Percentiles rank a stretch among this genome's conserved stretches.
phyloP scores from a whole-genome alignment of 352 stramenopile genomes.

The Phytophthora pinifolia region DNA sequence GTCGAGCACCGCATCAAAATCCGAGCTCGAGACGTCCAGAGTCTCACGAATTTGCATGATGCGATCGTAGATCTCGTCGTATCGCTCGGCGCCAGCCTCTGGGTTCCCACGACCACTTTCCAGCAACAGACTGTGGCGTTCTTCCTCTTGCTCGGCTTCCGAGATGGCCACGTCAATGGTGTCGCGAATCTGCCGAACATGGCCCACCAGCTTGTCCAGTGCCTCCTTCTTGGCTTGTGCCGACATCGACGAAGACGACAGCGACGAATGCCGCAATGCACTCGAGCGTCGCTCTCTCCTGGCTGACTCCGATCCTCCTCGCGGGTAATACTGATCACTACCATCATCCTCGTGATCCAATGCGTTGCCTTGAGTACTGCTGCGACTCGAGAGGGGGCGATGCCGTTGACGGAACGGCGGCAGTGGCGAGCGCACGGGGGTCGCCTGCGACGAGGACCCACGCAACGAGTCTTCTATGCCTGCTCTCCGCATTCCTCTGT shows the following conservation, averaged over 20 bases:
- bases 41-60: slow-evolving; percentile 55
- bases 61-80: slow-evolving; percentile 49
- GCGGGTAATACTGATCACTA: slow-evolving; percentile 10
- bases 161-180: slow-evolving; percentile 69
- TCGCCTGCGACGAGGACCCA: slow-evolving; percentile 9
- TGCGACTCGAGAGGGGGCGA: slow-evolving; percentile 11
- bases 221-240: slow-evolving; percentile 40
- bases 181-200: slow-evolving; percentile 67
- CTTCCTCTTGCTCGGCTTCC: slow-evolving; percentile 50
- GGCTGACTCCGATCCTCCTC: slow-evolving; percentile 17
- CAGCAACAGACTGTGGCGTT: slow-evolving; percentile 29
- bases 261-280: slow-evolving; percentile 28
- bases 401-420: slow-evolving; percentile 24
- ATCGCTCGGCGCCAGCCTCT: slow-evolving; percentile 26
- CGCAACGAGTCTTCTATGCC: slow-evolving; percentile 20
- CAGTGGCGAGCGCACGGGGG: slow-evolving; percentile 17
- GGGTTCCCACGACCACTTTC: slow-evolving; percentile 28
- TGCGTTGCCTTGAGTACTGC: slow-evolving; percentile 12
- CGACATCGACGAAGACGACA: slow-evolving; percentile 35
- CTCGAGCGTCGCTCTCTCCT: slow-evolving; percentile 11
- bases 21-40: slow-evolving; percentile 44
- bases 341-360: slow-evolving; percentile 10
- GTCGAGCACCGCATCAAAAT: slow-evolving; percentile 50
- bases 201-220: slow-evolving; percentile 55
- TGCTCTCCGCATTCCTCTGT: slow-evolving; percentile 20